A percentile compares a stretch with the other conserved stretches of the same genome.
These are phyloP conservation scores for Leccinum incarnatum DNA, from an alignment of 768 basidiomycete genomes.

Conservation along the genomic window DNA sequence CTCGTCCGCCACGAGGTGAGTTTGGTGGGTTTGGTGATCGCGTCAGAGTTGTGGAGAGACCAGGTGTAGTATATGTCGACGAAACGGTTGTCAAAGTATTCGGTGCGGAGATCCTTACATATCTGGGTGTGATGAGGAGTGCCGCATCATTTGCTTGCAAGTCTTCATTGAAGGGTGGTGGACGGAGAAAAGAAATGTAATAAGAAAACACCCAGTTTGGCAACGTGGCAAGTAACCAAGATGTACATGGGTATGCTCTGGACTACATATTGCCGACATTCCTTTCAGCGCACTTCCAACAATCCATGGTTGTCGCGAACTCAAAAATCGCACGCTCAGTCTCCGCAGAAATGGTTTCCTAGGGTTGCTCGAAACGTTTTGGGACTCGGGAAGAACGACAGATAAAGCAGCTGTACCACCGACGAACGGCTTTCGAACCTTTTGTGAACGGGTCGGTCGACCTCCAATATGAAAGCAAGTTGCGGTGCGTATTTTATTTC, in stretches of 20 bases:
- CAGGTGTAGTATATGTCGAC: conserved; percentile 74
- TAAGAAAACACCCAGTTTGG: conserved; percentile 60
- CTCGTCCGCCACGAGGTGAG: conserved; percentile 70
- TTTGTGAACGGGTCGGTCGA: conserved; percentile 44
- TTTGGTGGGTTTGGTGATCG: conserved; percentile 47
- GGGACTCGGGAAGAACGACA: conserved; percentile 1
- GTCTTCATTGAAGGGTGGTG: conserved; percentile 52
- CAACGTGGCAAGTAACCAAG: too few species aligned
- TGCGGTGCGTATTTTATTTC: conserved; percentile 37
- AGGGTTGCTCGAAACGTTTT: conserved; percentile 18
- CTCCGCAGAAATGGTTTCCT: conserved; percentile 22
- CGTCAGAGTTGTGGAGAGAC: conserved; percentile 33
- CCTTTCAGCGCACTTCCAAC: conserved; percentile 14
- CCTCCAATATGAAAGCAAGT: conserved; percentile 55
- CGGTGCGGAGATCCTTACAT: conserved; percentile 87
- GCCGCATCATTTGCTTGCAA: conserved; percentile 39
- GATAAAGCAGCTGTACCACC: conserved; percentile 4
- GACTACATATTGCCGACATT: conserved; percentile 18
- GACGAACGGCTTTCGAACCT: conserved; percentile 38
- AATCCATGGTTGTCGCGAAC: conserved; percentile 7
- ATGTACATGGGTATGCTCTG: conserved; percentile 17
- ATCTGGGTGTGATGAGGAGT: conserved; percentile 79
- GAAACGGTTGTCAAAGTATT: conserved; percentile 45
- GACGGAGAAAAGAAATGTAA: conserved; percentile 76
- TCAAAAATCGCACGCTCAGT: conserved; percentile 16